These are phyloP conservation scores for Aspergillus tanneri DNA, from an alignment of 2,329 filamentous ascomycete genomes.

Conservation along the genomic window DNA sequence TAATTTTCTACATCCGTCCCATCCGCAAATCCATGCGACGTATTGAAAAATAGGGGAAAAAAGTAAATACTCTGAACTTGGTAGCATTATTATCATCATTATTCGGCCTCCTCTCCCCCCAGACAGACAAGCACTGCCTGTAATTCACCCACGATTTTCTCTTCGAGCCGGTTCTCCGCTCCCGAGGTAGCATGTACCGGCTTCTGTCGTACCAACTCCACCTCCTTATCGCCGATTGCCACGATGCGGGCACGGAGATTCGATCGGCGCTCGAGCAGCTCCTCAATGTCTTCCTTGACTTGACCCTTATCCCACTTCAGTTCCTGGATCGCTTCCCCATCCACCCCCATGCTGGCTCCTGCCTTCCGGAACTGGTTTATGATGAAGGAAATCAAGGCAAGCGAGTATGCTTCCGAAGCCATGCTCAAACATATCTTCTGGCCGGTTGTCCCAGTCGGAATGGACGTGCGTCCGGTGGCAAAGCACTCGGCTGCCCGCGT, in stretches of 20 bases:
- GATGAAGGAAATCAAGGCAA: constrained; percentile 73
- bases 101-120: constrained; percentile 37
- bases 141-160: constrained; percentile 70
- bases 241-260: constrained; percentile 71
- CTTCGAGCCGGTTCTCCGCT: constrained; percentile 67
- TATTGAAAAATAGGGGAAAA: too few species aligned
- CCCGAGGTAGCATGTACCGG: constrained; percentile 42
- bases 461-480: constrained; percentile 51
- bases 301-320: constrained; percentile 72
- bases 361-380: constrained; percentile 63
- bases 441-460: constrained; percentile 44
- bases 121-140: constrained; percentile 52
- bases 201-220: constrained; percentile 56
- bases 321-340: constrained; percentile 63
- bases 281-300: constrained; percentile 79
- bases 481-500: constrained; percentile 70
- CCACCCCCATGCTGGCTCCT: constrained; percentile 62
- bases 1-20: too few species aligned
- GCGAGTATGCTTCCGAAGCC: constrained; percentile 73
- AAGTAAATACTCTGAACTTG: neutral
- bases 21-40: too few species aligned
- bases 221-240: constrained; percentile 70
- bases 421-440: constrained; percentile 70
- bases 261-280: constrained; percentile 69
- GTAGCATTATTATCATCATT: constrained; percentile 13